Evolutionary conservation across 257 asterid genomes (phyloP).

Genomic region (Ligustrum vulgare): DNA sequence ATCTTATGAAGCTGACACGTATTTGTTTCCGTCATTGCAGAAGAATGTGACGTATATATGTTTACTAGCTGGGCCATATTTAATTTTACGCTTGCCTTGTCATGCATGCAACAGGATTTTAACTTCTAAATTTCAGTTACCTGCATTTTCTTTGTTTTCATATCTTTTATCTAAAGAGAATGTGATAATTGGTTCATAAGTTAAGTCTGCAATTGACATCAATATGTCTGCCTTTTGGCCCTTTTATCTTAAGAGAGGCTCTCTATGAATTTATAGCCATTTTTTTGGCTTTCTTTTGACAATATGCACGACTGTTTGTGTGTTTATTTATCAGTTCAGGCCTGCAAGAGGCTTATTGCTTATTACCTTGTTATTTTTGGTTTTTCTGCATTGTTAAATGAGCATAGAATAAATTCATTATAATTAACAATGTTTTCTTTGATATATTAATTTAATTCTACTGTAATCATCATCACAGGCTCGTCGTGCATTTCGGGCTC

Average conservation of each 20-base stretch:
- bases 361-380: neutral
- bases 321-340: neutral
- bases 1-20: neutral
- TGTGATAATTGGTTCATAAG: neutral
- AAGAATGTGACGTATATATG: neutral
- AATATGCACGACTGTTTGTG: neutral
- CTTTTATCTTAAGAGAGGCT: neutral
- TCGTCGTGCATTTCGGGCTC: constrained; percentile 40
- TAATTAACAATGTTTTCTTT: neutral
- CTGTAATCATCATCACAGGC: constrained; percentile 27
- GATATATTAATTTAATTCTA: neutral
- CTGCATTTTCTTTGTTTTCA: neutral
- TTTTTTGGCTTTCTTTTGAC: neutral
- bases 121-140: neutral
- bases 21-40: neutral
- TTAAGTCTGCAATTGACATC: neutral
- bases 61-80: neutral
- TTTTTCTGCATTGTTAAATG: neutral
- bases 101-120: neutral
- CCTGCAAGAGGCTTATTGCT: constrained; percentile 1
- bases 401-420: neutral
- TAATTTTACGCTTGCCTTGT: neutral
- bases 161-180: neutral
- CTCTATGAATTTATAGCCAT: neutral
- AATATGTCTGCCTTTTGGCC: neutral